Evolutionary conservation across 305 asterid genomes (phyloP), one percentile per base, ranked within the genome.

Genomic region (Rubia peregrina): DNA sequence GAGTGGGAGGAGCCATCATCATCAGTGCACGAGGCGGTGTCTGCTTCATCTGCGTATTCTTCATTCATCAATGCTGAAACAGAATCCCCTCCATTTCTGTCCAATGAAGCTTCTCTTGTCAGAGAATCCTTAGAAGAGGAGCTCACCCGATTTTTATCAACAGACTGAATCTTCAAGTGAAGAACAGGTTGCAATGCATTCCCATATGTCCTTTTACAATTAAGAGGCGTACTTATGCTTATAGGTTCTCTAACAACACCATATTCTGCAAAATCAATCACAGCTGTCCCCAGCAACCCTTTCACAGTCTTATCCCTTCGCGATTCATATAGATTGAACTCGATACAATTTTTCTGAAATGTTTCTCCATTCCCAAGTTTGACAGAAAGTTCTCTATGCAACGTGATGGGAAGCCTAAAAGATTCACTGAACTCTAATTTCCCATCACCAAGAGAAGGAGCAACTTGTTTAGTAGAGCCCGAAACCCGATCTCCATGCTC

Each of bases 1-100:
- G 97, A 87, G 77, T 89, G 91, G 12, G 92, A 87, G 55, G 96
- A 89, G 75, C 73, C 84, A 80, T 89, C 97, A 80, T 92, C 98
- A 73, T 90, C 97, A 1, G 97, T 80, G 70, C 77, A 82, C 7
- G 86, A 78, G 65, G 83, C 81, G 42, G 76, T 70, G 75, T 86
- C 97, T 68, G 89, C 90, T 80, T 90, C 98, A 74, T 89, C 96
- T 43, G 85, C 85, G 68, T 83, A 89, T 77, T 90, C 97, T 83
- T 88, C 96, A 77, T 78, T 79, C 85, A 83, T 81, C 75, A 85
- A 57, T 57, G 85, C 84, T 79, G 98, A 89, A 84, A 84, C 85
- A 30, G 88, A 85, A 42, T 86, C 97, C 65, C 21, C 71, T 53
- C 71, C 77, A 79, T 66, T 84, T 76, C 76, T 69, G 67, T 85